A percentile compares a stretch with the other conserved stretches of the same genome.
Conservation (phyloP, 768 basidiomycete genomes). For the Neoboletus subvelutipes region DNA sequence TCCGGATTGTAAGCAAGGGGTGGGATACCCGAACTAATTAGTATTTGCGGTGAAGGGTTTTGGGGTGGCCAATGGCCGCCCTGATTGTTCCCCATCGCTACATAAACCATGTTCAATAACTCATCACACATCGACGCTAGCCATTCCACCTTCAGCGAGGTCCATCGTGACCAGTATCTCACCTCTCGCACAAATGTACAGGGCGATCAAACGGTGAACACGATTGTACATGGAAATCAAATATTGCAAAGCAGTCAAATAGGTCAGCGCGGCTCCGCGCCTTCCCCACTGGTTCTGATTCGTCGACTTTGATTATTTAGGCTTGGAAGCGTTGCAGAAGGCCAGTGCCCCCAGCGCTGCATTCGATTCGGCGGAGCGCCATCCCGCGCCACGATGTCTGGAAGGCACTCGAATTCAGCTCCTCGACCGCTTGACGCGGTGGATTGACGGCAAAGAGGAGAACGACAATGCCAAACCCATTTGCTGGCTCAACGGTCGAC, state of each 20-base stretch:
- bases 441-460: constrained; percentile 8
- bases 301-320: background rate
- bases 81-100: too few relatives aligned
- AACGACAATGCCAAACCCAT: background rate
- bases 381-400: background rate
- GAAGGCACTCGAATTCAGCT: background rate
- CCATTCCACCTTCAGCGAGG: constrained; percentile 20
- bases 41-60: too few relatives aligned
- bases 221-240: constrained; percentile 17
- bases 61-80: too few relatives aligned
- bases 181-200: constrained; percentile 4
- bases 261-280: background rate
- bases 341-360: constrained; percentile 12
- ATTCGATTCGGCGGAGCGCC: constrained; percentile 9
- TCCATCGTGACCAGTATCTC: constrained; percentile 14
- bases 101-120: background rate
- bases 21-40: too few relatives aligned
- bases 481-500: constrained; percentile 22
- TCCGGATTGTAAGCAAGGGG: too few relatives aligned
- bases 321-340: constrained; percentile 6
- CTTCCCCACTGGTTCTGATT: background rate
- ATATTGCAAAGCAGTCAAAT: constrained; percentile 5
- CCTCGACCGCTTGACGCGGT: constrained; percentile 3
- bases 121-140: constrained; percentile 15
- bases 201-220: constrained; percentile 16